Evolutionary conservation across 1,284 basidiomycete genomes (phyloP).

Genomic region (Leccinum insigne): DNA sequence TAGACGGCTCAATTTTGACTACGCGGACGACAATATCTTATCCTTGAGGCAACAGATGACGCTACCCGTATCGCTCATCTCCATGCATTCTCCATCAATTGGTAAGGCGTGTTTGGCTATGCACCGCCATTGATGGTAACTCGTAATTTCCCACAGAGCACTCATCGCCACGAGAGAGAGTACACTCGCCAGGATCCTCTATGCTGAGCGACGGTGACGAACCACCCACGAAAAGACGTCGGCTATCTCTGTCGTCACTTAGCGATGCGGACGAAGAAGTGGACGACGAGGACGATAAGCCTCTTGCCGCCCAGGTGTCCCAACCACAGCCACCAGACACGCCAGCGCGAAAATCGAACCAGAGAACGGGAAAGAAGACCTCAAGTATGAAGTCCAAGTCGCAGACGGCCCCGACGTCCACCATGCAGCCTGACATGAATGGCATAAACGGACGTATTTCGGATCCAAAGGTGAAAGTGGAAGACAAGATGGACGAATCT

Average conservation of each 20-base stretch:
- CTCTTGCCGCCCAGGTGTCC: slow-evolving; percentile 55
- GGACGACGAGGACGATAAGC: slow-evolving; percentile 51
- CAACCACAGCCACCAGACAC: slow-evolving; percentile 28
- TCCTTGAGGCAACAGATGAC: slow-evolving; percentile 77
- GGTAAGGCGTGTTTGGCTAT: slow-evolving; percentile 35
- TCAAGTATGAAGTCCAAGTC: slow-evolving; percentile 60
- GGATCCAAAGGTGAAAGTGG: slow-evolving; percentile 63
- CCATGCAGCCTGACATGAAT: slow-evolving; percentile 46
- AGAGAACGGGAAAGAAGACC: slow-evolving; percentile 56
- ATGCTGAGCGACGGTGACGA: slow-evolving; percentile 54
- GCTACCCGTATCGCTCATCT: slow-evolving; percentile 46
- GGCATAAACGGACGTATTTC: slow-evolving; percentile 44
- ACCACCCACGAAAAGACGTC: slow-evolving; percentile 50
- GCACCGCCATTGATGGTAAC: slow-evolving; percentile 14
- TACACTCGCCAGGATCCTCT: slow-evolving; percentile 58
- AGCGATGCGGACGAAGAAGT: slow-evolving; percentile 41
- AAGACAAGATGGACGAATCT: slow-evolving; percentile 76
- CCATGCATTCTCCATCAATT: slow-evolving; percentile 35
- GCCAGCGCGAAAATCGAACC: slow-evolving; percentile 32
- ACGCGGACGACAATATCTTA: slow-evolving; percentile 66
- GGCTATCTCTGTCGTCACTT: slow-evolving; percentile 50
- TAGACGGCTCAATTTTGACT: slow-evolving; percentile 77
- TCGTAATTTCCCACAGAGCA: slow-evolving; percentile 28
- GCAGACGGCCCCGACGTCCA: slow-evolving; percentile 47
- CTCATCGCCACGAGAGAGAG: slow-evolving; percentile 35